Percentiles rank a stretch among this genome's conserved stretches.
These are phyloP conservation scores for Endoconidiophora laricicola DNA, from an alignment of 2,329 filamentous ascomycete genomes.

Conservation along the genomic window DNA sequence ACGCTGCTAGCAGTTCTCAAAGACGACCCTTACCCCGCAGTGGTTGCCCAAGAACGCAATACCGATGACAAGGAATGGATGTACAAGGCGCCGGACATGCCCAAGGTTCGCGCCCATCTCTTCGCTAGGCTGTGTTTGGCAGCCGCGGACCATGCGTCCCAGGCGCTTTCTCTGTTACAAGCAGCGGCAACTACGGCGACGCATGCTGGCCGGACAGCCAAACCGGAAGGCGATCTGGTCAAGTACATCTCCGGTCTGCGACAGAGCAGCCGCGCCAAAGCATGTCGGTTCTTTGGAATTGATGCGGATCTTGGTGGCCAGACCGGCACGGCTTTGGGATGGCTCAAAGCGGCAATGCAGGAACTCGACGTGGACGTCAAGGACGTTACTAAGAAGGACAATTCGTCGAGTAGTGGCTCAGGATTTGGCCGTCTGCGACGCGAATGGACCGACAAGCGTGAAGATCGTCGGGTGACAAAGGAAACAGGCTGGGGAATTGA, in stretches of 20 bases:
- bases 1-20: conserved; percentile 82
- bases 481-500: conserved; percentile 62
- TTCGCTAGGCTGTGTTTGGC: conserved; percentile 79
- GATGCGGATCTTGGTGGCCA: conserved; percentile 72
- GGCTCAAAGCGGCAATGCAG: conserved; percentile 61
- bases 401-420: conserved; percentile 23
- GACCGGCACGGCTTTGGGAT: conserved; percentile 72
- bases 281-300: conserved; percentile 78
- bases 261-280: conserved; percentile 61
- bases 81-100: conserved; percentile 76
- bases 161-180: conserved; percentile 40
- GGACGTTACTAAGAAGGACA: conserved; percentile 28
- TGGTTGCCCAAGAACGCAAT: conserved; percentile 67
- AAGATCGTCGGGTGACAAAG: conserved; percentile 65
- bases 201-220: conserved; percentile 16
- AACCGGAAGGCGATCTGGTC: conserved; percentile 47
- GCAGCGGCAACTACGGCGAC: conserved; percentile 18
- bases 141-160: conserved; percentile 70
- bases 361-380: conserved; percentile 49
- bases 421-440: conserved; percentile 51
- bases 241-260: conserved; percentile 63
- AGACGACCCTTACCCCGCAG: conserved; percentile 80
- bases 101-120: conserved; percentile 74
- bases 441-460: conserved; percentile 58
- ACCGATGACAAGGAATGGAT: conserved; percentile 86